Conservation (phyloP, 2,329 filamentous ascomycete species). For the Penicillium crustosum region DNA sequence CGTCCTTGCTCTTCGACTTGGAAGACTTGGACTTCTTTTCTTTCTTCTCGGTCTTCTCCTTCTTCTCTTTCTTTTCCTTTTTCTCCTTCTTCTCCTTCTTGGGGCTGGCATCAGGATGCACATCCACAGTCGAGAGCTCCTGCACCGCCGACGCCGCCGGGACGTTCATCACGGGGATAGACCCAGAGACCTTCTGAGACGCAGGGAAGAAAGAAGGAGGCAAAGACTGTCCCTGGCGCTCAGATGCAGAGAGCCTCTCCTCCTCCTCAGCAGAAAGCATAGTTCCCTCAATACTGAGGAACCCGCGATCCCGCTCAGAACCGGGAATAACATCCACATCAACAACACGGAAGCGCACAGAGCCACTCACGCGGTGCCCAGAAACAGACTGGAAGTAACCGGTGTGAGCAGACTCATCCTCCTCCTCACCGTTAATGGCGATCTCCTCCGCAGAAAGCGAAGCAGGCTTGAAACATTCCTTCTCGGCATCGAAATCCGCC, state of each 20-base stretch:
- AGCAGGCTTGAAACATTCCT: constrained; percentile 43
- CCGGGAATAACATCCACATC: constrained; percentile 75
- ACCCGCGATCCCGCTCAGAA: constrained; percentile 69
- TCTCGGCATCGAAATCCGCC: constrained; percentile 36
- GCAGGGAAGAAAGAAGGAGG: constrained; percentile 20
- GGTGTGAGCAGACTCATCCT: constrained; percentile 52
- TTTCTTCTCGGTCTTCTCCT: constrained; percentile 18
- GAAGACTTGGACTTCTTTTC: constrained; percentile 13
- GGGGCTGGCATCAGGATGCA: constrained; percentile 15
- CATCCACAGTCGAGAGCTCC: constrained; percentile 20
- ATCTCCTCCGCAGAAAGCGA: constrained; percentile 35
- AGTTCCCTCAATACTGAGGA: constrained; percentile 84
- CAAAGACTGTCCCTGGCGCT: constrained; percentile 44
- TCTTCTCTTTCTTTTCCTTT: constrained; percentile 28
- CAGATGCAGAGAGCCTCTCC: constrained; percentile 56
- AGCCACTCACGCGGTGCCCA: constrained; percentile 68
- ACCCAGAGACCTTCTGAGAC: constrained; percentile 19
- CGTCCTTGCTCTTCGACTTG: constrained; percentile 13
- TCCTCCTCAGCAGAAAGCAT: constrained; percentile 72
- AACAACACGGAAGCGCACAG: constrained; percentile 73
- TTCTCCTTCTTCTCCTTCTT: constrained; percentile 17
- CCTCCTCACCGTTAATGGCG: constrained; percentile 45
- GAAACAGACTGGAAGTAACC: constrained; percentile 75
- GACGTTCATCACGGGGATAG: constrained; percentile 20
- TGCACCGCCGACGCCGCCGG: constrained; percentile 13